Percentiles rank a stretch among this genome's conserved stretches.
These are phyloP conservation scores for Russula griseocarnosa DNA, from an alignment of 768 basidiomycete genomes.

Conservation along the genomic window DNA sequence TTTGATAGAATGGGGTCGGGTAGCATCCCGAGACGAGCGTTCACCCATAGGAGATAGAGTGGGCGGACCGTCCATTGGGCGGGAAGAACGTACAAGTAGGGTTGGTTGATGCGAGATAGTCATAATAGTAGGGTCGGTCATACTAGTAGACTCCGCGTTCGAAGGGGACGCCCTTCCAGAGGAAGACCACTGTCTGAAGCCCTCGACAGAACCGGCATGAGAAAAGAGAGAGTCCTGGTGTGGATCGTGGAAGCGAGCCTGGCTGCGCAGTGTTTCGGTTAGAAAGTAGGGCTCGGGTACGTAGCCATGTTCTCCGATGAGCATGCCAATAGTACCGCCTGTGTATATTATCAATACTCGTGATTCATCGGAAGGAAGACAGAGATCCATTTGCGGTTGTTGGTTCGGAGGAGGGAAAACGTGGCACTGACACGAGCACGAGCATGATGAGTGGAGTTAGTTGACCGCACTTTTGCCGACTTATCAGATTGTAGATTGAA, in stretches of 20 bases:
- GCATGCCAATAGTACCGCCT: conserved; percentile 89
- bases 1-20: conserved; percentile 40
- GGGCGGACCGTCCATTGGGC: conserved; percentile 53
- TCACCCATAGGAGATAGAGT: conserved; percentile 36
- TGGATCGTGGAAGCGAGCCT: conserved; percentile 90
- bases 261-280: conserved; percentile 76
- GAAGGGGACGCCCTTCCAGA: conserved; percentile 46
- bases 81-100: conserved; percentile 59
- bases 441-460: background rate
- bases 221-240: conserved; percentile 82
- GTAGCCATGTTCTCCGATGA: conserved; percentile 70
- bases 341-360: conserved; percentile 87
- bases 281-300: conserved; percentile 85
- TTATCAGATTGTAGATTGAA: background rate
- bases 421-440: background rate
- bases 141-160: conserved; percentile 24
- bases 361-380: conserved; percentile 58
- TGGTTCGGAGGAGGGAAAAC: background rate
- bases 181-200: conserved; percentile 75
- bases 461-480: background rate
- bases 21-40: conserved; percentile 10
- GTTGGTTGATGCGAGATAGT: conserved; percentile 37
- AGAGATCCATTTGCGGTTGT: conserved; percentile 42
- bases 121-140: conserved; percentile 15
- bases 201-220: conserved; percentile 70